These are phyloP conservation scores for Penicillium samsonianum DNA, from an alignment of 495 filamentous ascomycete species.

Conservation along the genomic window DNA sequence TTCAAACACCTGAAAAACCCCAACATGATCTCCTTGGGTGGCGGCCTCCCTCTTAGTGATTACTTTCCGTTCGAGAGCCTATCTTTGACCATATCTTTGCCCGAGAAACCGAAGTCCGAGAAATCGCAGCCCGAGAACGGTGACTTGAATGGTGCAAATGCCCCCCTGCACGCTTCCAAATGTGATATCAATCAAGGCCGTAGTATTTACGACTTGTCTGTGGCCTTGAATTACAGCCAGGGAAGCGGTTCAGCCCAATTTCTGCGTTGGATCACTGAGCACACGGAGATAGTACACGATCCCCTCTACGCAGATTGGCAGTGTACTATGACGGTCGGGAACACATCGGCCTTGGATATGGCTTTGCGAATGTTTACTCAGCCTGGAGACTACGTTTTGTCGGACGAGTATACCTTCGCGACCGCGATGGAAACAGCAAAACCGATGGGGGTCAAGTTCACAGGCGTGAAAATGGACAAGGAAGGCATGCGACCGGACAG, in stretches of 20 bases:
- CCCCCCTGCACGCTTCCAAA: not conserved
- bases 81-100: not conserved
- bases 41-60: not conserved
- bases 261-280: constrained; percentile 26
- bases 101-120: not conserved
- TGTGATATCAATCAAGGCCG: not conserved
- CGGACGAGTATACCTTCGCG: constrained; percentile 30
- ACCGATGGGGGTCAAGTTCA: constrained; percentile 18
- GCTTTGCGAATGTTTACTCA: constrained; percentile 27
- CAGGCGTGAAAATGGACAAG: not conserved
- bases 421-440: constrained; percentile 9
- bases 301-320: constrained; percentile 33
- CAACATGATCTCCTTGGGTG: not conserved
- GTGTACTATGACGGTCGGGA: constrained; percentile 21
- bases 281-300: constrained; percentile 25
- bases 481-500: constrained; percentile 3
- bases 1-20: not conserved
- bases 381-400: constrained; percentile 20
- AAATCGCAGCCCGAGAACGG: too few relatives aligned
- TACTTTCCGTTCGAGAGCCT: not conserved
- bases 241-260: constrained; percentile 1
- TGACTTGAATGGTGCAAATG: not conserved
- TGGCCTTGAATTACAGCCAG: not conserved
- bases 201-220: not conserved
- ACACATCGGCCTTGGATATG: constrained; percentile 30